Evolutionary conservation across 116 monocot species (phyloP).

Genomic region (Phalaenopsis hybrid): DNA sequence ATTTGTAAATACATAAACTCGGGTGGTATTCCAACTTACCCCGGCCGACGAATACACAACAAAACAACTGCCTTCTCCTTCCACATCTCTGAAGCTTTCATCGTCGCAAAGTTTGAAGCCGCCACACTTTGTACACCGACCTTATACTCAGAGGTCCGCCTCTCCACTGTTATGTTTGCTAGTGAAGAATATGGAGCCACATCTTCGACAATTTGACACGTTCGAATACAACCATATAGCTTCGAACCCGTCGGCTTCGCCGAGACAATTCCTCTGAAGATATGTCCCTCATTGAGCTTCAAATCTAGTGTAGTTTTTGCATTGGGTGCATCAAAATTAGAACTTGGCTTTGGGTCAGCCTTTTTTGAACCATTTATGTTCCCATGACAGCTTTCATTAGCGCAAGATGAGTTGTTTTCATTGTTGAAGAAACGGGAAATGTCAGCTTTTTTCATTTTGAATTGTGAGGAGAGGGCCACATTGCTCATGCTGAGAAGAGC

Average conservation of each 20-base stretch:
- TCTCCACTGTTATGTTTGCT: slow-evolving; percentile 31
- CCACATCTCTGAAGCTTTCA: slow-evolving; percentile 43
- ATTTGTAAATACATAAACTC: no score
- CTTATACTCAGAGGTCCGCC: slow-evolving; percentile 36
- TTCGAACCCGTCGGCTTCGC: slow-evolving; percentile 22
- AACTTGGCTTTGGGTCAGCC: neutral
- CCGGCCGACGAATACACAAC: slow-evolving; percentile 31
- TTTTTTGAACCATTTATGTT: no score
- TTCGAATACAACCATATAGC: slow-evolving; percentile 25
- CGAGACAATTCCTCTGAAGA: slow-evolving; percentile 38
- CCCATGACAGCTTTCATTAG: no score
- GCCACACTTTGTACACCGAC: slow-evolving; percentile 21
- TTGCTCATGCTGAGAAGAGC: slow-evolving; percentile 28
- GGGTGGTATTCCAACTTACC: slow-evolving; percentile 11
- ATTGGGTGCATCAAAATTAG: slow-evolving; percentile 8
- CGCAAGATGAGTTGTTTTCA: neutral
- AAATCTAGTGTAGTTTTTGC: slow-evolving; percentile 14
- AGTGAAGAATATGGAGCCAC: slow-evolving; percentile 27
- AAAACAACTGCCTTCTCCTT: slow-evolving; percentile 24
- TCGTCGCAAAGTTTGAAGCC: slow-evolving; percentile 18
- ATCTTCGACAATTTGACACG: slow-evolving; percentile 25
- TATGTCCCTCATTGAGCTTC: slow-evolving; percentile 23
- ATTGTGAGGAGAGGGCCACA: slow-evolving; percentile 22
- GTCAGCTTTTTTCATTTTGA: slow-evolving; percentile 31
- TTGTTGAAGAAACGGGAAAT: slow-evolving; percentile 22